Evolutionary conservation across 108 stramenopile species (phyloP).

Genomic region (Cyclotella sp.): DNA sequence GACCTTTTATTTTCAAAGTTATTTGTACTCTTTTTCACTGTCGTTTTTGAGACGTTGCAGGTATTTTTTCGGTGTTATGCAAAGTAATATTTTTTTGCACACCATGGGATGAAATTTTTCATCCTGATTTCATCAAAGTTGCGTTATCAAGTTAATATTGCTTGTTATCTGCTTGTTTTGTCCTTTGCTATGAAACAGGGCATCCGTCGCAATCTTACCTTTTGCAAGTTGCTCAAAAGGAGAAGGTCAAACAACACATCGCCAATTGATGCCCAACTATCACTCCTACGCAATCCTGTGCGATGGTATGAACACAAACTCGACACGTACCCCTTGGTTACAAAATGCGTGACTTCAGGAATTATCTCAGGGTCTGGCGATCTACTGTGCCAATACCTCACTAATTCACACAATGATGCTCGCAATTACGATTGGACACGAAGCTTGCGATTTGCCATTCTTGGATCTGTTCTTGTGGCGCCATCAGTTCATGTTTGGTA

Average conservation of each 20-base stretch:
- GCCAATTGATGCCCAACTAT: neutral
- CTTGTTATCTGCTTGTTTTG: too few relatives aligned
- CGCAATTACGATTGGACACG: conserved; percentile 53
- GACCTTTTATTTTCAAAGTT: too few relatives aligned
- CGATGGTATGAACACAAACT: conserved; percentile 73
- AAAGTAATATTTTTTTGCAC: too few relatives aligned
- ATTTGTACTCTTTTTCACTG: too few relatives aligned
- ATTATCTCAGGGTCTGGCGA: conserved; percentile 78
- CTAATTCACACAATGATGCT: conserved; percentile 3
- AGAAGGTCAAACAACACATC: neutral
- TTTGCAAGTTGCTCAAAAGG: neutral
- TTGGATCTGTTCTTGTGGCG: conserved; percentile 81
- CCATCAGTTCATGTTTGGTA: conserved; percentile 88
- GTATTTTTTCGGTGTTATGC: too few relatives aligned
- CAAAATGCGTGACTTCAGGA: conserved; percentile 78
- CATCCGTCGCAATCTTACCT: neutral
- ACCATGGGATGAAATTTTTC: neutral
- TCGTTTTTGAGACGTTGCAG: too few relatives aligned
- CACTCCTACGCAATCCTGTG: conserved; percentile 10
- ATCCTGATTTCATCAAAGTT: neutral
- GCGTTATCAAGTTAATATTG: too few relatives aligned
- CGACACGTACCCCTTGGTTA: conserved; percentile 74
- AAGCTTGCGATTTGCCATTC: conserved; percentile 64
- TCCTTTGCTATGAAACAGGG: neutral
- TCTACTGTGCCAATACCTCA: conserved; percentile 65